These are phyloP conservation scores for Sphaerobolus stellatus DNA, from an alignment of 1,284 basidiomycete genomes.

Conservation along the genomic window DNA sequence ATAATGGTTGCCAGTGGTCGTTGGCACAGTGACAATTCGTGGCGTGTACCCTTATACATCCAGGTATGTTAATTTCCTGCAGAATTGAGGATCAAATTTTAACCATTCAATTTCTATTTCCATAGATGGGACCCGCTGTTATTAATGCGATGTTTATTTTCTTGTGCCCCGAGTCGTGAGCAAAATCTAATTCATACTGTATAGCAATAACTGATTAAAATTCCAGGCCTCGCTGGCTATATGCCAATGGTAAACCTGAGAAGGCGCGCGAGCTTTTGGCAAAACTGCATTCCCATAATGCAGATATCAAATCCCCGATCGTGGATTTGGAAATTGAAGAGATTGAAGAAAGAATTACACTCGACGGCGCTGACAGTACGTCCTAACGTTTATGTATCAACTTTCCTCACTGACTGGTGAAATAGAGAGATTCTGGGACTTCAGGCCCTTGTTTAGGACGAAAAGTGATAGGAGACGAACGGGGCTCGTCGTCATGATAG, in stretches of 20 bases:
- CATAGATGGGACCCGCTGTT: constrained; percentile 43
- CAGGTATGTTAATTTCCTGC: constrained; percentile 32
- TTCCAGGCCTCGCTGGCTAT: constrained; percentile 52
- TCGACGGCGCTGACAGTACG: constrained; percentile 31
- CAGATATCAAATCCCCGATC: constrained; percentile 48
- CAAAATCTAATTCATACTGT: not conserved
- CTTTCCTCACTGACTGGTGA: not conserved
- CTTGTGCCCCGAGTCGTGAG: constrained; percentile 48
- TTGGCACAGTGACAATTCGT: constrained; percentile 42
- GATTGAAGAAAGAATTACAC: constrained; percentile 48
- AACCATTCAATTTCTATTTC: not conserved
- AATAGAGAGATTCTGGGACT: constrained; percentile 54
- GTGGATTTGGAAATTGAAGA: constrained; percentile 52
- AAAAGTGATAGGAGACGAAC: constrained; percentile 47
- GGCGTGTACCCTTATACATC: constrained; percentile 51
- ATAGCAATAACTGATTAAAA: too few species aligned
- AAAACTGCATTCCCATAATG: constrained; percentile 46
- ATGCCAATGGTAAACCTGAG: constrained; percentile 41
- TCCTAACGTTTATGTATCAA: not conserved
- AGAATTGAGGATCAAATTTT: constrained; percentile 1
- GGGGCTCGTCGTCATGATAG: constrained; percentile 51
- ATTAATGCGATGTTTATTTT: constrained; percentile 47
- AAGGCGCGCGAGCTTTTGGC: constrained; percentile 44
- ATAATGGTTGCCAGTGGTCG: constrained; percentile 54
- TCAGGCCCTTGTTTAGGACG: constrained; percentile 48